These are phyloP conservation scores for Plectranthus barbatus DNA, from an alignment of 257 asterid species.

Conservation along the genomic window DNA sequence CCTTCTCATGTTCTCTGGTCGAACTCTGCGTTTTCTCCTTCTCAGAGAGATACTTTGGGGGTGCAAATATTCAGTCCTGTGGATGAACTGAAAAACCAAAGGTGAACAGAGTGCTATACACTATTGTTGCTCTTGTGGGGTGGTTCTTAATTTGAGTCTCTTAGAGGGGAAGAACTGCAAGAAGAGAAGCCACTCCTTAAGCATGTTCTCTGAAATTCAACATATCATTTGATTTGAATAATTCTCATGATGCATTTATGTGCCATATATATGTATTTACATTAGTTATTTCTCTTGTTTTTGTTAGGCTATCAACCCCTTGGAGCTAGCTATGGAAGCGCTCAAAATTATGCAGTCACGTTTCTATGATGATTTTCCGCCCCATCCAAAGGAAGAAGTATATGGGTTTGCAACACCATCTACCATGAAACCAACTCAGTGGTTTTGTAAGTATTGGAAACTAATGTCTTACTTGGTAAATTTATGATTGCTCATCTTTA, in stretches of 20 bases:
- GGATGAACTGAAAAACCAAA: background rate
- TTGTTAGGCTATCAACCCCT: conserved; percentile 79
- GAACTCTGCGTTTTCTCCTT: background rate
- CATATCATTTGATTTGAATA: background rate
- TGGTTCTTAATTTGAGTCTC: background rate
- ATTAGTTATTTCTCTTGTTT: conserved; percentile 2
- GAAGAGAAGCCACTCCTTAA: background rate
- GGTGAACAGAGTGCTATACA: background rate
- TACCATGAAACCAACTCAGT: conserved; percentile 97
- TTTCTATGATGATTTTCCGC: conserved; percentile 81
- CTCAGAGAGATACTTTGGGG: background rate
- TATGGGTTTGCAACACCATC: conserved; percentile 96
- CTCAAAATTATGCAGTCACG: conserved; percentile 68
- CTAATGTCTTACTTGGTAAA: background rate
- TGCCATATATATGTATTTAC: background rate
- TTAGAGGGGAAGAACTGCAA: background rate
- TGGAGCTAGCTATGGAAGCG: conserved; percentile 96
- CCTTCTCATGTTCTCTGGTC: background rate
- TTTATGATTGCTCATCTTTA: conserved; percentile 9
- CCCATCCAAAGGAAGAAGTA: conserved; percentile 66
- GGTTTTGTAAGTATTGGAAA: conserved; percentile 64
- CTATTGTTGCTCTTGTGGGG: background rate
- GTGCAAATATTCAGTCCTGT: background rate
- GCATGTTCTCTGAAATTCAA: background rate
- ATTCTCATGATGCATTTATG: too few relatives aligned